Conservation (phyloP, 139 green algal species). For the Spirogloea muscicola region DNA sequence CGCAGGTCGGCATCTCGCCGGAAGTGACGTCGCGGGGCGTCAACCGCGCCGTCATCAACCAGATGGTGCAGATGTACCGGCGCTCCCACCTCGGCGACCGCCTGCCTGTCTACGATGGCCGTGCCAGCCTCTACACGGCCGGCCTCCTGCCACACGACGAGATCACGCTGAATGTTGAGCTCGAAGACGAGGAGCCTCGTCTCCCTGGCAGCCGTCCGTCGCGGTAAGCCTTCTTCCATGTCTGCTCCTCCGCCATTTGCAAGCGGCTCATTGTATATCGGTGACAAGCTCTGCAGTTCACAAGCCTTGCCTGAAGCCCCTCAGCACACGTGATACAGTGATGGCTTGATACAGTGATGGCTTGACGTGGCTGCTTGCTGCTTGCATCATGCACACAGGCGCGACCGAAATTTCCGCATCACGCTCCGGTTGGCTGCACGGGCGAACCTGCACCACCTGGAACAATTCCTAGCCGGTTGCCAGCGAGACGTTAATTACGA, state of each 20-base stretch:
- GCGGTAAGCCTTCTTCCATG: too few relatives aligned
- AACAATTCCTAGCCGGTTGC: background rate
- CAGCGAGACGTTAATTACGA: conserved; percentile 1
- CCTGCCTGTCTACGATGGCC: conserved; percentile 16
- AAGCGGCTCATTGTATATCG: too few relatives aligned
- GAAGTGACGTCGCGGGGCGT: conserved; percentile 13
- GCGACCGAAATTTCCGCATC: background rate
- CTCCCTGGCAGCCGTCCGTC: too few relatives aligned
- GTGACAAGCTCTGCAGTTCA: too few relatives aligned
- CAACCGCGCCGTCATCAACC: background rate
- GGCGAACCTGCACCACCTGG: background rate
- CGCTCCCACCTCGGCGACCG: conserved; percentile 3
- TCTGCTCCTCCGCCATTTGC: too few relatives aligned
- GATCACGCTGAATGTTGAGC: too few relatives aligned
- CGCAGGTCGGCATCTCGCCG: conserved; percentile 5
- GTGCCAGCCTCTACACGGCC: conserved; percentile 6
- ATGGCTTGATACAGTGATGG: too few relatives aligned
- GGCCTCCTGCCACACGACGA: background rate
- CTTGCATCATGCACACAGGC: conserved; percentile 7
- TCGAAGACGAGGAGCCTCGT: too few relatives aligned
- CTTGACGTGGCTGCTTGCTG: too few relatives aligned
- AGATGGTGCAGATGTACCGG: background rate
- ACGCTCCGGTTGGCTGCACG: background rate
- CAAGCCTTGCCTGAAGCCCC: too few relatives aligned
- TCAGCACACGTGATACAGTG: too few relatives aligned